These are phyloP conservation scores for Actinomortierella ambigua DNA, from an alignment of 371 early-diverging fungal species.

Conservation along the genomic window DNA sequence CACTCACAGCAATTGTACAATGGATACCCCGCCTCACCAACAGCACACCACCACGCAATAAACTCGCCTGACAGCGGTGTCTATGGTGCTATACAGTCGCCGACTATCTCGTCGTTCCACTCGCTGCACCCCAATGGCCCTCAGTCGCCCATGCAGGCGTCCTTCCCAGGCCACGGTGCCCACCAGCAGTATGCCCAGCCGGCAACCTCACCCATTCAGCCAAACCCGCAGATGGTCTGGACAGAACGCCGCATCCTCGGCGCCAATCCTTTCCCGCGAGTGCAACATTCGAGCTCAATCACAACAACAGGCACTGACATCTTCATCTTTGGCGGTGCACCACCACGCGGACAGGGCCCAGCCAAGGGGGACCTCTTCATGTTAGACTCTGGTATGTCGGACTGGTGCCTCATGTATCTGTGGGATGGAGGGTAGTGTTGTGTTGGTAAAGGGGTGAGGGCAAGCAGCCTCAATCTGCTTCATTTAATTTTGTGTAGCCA, in stretches of 20 bases:
- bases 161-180: not conserved
- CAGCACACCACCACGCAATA: constrained; percentile 11
- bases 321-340: constrained; percentile 61
- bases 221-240: constrained; percentile 38
- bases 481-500: too few species aligned
- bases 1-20: constrained; percentile 10
- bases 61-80: not conserved
- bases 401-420: not conserved
- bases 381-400: constrained; percentile 63
- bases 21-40: too few species aligned
- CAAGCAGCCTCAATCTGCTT: too few species aligned
- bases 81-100: not conserved
- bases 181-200: constrained; percentile 6
- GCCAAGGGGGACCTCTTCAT: constrained; percentile 62
- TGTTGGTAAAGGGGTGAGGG: too few species aligned
- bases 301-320: constrained; percentile 55
- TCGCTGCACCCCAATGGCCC: constrained; percentile 5
- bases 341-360: constrained; percentile 37
- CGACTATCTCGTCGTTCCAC: constrained; percentile 4
- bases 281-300: constrained; percentile 61
- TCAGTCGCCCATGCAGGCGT: constrained; percentile 16
- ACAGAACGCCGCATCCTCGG: constrained; percentile 45
- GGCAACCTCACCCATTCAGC: constrained; percentile 2
- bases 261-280: constrained; percentile 55
- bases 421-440: too few species aligned